Evolutionary conservation across 2,329 filamentous ascomycete species (phyloP), one percentile per base, ranked within the genome.

Genomic region (Lomentospora prolificans): DNA sequence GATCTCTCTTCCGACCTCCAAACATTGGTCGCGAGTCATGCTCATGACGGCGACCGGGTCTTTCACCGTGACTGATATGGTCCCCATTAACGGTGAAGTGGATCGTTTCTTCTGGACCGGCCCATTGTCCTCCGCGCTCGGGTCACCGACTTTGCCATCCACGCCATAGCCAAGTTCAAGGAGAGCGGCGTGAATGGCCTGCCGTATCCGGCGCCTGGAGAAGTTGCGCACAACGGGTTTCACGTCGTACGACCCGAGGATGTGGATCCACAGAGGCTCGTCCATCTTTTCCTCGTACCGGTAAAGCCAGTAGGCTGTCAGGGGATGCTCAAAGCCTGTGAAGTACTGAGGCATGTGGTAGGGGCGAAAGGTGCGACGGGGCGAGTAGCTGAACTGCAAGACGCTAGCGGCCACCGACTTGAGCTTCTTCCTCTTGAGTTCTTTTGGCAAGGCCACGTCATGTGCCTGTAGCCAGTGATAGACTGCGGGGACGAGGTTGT

Each of bases 261-360:
- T 30, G 50, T 59, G 57, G 6, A 60, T 7, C 51, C 58, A 60
- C 25, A 60, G 55, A 24, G 57, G 57, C 14, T 55, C 50, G 5
- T 39, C 46, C 41, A 58, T 28, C 41, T 57, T 53, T 30, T 55
- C 39, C 44, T 58, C 57, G 50, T 59, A 59, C 39, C 53, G 54
- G 56, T 57, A 39, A 51, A 59, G 58, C 10, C 50, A 36, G 46
- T 60, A 59, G 48, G 31, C 44, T 9, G 51, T 57, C 50, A 58
- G 44, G n/a, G 55, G 39, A 25, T 60, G 56, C 44, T 60, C 56
- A 36, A 14, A 3, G 10, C 10, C 22, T 3, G 30, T 48, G 30
- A 60, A 60, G 30, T 57, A 58, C 28, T 48, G 14, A 4, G 25
- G n/a, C 39, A 59, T 36, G 25, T 60, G 57, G 30, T 57, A 50